Evolutionary conservation across 345 rosid species (phyloP).

Genomic region (Ceriops tagal): DNA sequence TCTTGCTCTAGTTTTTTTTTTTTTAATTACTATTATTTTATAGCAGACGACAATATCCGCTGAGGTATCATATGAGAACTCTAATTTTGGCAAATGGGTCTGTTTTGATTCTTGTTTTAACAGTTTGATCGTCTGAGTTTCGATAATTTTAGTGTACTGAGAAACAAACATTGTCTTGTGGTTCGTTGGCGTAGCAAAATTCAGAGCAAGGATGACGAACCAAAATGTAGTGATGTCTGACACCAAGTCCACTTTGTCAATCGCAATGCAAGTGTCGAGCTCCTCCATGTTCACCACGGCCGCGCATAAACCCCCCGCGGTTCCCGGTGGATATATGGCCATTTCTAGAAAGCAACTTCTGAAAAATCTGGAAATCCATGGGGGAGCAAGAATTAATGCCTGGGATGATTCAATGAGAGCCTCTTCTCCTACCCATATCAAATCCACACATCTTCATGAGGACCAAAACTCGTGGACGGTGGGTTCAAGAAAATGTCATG

Average conservation of each 20-base stretch:
- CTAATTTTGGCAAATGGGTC: neutral
- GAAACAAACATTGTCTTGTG: neutral
- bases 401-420: conserved; percentile 90
- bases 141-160: neutral
- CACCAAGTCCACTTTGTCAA: conserved; percentile 32
- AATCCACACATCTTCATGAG: conserved; percentile 42
- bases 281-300: conserved; percentile 38
- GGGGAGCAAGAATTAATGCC: conserved; percentile 52
- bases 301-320: conserved; percentile 53
- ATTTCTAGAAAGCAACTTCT: conserved; percentile 40
- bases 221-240: conserved; percentile 59
- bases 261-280: conserved; percentile 39
- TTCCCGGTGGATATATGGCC: conserved; percentile 42
- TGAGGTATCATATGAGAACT: neutral
- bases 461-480: conserved; percentile 63
- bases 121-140: neutral
- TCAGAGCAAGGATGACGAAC: conserved; percentile 44
- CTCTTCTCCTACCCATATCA: conserved; percentile 85
- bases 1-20: neutral
- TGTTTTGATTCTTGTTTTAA: neutral
- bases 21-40: neutral
- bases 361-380: conserved; percentile 58
- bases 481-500: conserved; percentile 13
- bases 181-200: neutral
- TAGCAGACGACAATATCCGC: neutral